These are phyloP conservation scores for Urochloa ruziziensis DNA, from an alignment of 176 grass and related monocot species.

Conservation along the genomic window DNA sequence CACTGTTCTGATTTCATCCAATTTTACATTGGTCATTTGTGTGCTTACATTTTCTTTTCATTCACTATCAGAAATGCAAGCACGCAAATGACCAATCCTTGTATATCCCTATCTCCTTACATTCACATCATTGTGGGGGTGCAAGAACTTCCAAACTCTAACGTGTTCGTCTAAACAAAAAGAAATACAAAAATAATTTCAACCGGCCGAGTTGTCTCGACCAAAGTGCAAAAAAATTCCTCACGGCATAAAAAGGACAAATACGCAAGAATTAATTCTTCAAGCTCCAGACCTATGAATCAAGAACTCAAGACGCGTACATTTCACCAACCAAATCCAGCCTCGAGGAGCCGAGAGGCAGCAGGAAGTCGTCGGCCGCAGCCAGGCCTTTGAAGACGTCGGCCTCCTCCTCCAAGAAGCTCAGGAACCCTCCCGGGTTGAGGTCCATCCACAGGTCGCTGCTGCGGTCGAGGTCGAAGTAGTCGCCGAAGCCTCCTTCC, in stretches of 20 bases:
- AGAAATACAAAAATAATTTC: background rate
- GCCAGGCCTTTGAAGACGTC: conserved; percentile 42
- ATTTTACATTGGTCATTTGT: background rate
- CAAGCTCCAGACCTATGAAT: background rate
- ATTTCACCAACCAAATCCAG: conserved; percentile 51
- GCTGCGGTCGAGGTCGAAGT: conserved; percentile 6
- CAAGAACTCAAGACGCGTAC: conserved; percentile 35
- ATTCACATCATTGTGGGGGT: conserved; percentile 7
- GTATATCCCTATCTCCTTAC: background rate
- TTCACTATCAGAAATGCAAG: background rate
- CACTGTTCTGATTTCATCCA: background rate
- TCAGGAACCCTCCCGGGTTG: conserved; percentile 51
- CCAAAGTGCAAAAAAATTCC: conserved; percentile 26
- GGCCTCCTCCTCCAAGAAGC: conserved; percentile 54
- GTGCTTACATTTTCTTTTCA: background rate
- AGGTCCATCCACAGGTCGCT: conserved; percentile 48
- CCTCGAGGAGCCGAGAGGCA: conserved; percentile 39
- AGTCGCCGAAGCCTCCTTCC: conserved; percentile 34
- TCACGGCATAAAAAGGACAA: background rate
- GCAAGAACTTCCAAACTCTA: conserved; percentile 2
- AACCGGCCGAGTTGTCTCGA: background rate
- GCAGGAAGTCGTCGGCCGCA: conserved; percentile 33
- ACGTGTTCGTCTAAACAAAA: background rate
- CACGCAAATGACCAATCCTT: conserved; percentile 6
- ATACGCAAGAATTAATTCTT: background rate